These are phyloP conservation scores for Oryza coarctata DNA, from an alignment of 176 grass and related monocot species.

Conservation along the genomic window DNA sequence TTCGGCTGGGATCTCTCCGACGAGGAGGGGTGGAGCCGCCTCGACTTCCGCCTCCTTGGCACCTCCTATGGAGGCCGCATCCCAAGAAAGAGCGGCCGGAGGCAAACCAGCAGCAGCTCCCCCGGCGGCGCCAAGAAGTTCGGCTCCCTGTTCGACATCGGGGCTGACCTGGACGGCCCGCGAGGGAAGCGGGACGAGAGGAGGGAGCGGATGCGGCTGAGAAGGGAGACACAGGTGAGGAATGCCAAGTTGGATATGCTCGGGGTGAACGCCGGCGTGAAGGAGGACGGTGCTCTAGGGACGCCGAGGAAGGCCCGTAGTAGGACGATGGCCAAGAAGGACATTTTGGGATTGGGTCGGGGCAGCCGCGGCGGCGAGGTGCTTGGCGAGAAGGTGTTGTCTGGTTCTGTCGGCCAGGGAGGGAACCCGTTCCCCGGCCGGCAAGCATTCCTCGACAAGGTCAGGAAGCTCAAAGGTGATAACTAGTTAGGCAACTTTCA, in stretches of 20 bases:
- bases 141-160: neutral
- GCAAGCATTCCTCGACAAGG: slow-evolving; percentile 49
- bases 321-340: slow-evolving; percentile 24
- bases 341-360: slow-evolving; percentile 22
- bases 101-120: neutral
- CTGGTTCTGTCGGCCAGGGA: neutral
- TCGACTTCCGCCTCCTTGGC: slow-evolving; percentile 56
- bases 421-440: slow-evolving; percentile 46
- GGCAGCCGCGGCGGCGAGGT: neutral
- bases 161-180: neutral
- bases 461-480: slow-evolving; percentile 41
- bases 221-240: slow-evolving; percentile 46
- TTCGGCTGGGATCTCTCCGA: slow-evolving; percentile 65
- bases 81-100: slow-evolving; percentile 32
- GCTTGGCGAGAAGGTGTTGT: neutral
- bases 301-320: slow-evolving; percentile 17
- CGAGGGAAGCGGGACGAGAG: slow-evolving; percentile 40
- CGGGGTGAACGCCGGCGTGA: slow-evolving; percentile 30
- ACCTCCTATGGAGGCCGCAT: slow-evolving; percentile 66
- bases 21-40: slow-evolving; percentile 48
- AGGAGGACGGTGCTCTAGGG: neutral
- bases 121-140: neutral
- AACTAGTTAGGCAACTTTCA: neutral
- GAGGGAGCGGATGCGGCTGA: slow-evolving; percentile 42
- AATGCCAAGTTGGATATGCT: slow-evolving; percentile 38